Base-by-base conservation (phyloP, 225 moss, liverwort and hornwort genomes). In the Pleurozium schreberi region DNA sequence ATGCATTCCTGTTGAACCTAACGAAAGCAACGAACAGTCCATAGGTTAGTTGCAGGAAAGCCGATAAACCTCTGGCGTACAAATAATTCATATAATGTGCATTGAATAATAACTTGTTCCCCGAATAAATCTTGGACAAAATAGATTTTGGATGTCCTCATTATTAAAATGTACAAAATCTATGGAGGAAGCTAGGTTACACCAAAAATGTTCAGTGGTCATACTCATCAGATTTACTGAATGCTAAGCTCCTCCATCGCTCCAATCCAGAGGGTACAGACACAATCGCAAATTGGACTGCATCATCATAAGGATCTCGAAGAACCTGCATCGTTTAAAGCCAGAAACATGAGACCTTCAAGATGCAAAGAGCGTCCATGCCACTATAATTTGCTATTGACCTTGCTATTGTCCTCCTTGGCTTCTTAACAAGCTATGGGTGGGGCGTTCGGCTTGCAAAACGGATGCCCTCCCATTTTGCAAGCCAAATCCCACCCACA, bases 211-310 rank as follows among this genome's bases (percentile, higher is more conserved):
- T 60, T 67, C 33, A 76, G 65, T 63, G 63, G 10, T 86, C 86
- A 47, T 87, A 94, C 93, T 93, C 85, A 81, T 94, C 83, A 62
- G 85, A 74, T 69, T 90, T 88, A 28, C 79, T 73, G 70, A 92
- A 92, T 80, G 93, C 94, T 58, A 94, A 85, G 83, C 91, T 91
- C 90, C 92, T 94, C 94, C 94, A 93, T 78, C 94, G 93, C 91
- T 89, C 84, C 88, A 94, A 49, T 67, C 94, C 93, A 92, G 87
- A 92, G 28, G 94, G 94, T 59, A 93, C 90, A 85, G 93, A 93
- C 75, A 94, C 93, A 81, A 94, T 90, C 28, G 93, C 94, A 88
- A 92, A 93, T 81, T 94, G 93, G 34, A 92, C 74, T 14, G 93
- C 86, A 62, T 93, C 93, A 66, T 94, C 93, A 30, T 90, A 93